Evolutionary conservation across 2,329 filamentous ascomycete species (phyloP).

Genomic region (Fusarium haematococcum): DNA sequence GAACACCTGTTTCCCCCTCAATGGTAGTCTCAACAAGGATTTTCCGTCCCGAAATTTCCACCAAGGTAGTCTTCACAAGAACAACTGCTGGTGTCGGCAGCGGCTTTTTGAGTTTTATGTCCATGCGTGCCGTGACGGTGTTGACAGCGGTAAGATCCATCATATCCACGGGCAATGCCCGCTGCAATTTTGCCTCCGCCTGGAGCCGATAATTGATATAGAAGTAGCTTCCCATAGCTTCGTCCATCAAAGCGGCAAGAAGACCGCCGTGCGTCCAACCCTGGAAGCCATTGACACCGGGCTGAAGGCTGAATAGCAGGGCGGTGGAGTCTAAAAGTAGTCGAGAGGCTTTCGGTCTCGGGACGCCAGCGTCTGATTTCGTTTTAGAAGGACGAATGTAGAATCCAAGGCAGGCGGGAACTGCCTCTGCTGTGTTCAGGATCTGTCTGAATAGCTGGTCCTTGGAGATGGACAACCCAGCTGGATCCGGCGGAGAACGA

Average conservation of each 20-base stretch:
- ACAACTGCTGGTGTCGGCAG: background rate
- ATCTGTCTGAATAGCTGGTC: background rate
- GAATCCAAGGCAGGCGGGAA: background rate
- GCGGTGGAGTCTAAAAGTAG: background rate
- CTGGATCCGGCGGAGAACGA: background rate
- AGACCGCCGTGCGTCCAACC: background rate
- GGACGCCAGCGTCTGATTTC: too few relatives aligned
- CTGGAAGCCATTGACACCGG: background rate
- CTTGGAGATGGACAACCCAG: background rate
- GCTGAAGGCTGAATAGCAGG: background rate
- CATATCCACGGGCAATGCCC: background rate
- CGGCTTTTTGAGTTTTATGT: background rate
- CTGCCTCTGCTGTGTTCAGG: background rate
- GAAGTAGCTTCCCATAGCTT: background rate
- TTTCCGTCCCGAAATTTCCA: background rate
- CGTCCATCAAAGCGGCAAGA: background rate
- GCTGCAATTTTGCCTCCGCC: background rate
- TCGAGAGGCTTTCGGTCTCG: background rate
- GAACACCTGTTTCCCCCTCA: background rate
- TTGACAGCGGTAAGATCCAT: background rate
- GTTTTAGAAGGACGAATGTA: background rate
- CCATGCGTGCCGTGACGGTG: background rate
- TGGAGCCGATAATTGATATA: background rate
- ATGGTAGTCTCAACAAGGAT: background rate
- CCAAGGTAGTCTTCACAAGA: background rate